Percentiles rank a stretch among this genome's conserved stretches.
phyloP scores from a whole-genome alignment of 78 protist genomes.

The Dictyostelium purpureum region DNA sequence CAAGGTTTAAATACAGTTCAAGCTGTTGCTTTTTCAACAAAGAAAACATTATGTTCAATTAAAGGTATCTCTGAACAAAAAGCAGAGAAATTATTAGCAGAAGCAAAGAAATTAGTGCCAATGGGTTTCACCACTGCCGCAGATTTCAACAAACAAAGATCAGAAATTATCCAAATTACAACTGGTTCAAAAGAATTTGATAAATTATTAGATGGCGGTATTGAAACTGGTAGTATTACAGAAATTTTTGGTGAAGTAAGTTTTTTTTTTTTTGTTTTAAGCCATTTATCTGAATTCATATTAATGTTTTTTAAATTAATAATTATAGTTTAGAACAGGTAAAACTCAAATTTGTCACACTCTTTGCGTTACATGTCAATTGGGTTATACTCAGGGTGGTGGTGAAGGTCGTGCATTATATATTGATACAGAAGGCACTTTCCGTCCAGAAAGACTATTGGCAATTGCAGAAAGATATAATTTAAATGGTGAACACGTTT shows the following conservation, averaged over 20 bases:
- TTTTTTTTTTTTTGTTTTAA: too few relatives aligned
- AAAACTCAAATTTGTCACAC: conserved; percentile 99
- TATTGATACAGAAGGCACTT: conserved; percentile 99
- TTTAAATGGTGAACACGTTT: conserved; percentile 92
- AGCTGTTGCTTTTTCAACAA: conserved; percentile 92
- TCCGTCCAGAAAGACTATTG: conserved; percentile 98
- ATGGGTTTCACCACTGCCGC: conserved; percentile 98
- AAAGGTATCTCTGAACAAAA: conserved; percentile 98
- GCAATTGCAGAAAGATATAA: conserved; percentile 95
- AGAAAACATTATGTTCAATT: conserved; percentile 85
- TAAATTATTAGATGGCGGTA: conserved; percentile 96
- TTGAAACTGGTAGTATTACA: conserved; percentile 99
- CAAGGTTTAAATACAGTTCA: conserved; percentile 98
- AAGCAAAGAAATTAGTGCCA: conserved; percentile 91
- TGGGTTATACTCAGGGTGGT: conserved; percentile 91
- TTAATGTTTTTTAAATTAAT: neutral
- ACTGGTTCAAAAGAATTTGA: conserved; percentile 98
- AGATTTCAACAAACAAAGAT: conserved; percentile 84
- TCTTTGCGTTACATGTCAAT: conserved; percentile 98
- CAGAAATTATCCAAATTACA: conserved; percentile 90
- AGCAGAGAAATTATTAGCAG: conserved; percentile 96
- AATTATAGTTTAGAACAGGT: conserved; percentile 93
- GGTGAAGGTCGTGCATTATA: conserved; percentile 99
- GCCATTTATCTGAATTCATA: neutral
- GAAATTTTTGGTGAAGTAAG: conserved; percentile 98